Percentiles rank a stretch among this genome's conserved stretches.
Evolutionary conservation across 768 basidiomycete species (phyloP).

Genomic region (Flagelloscypha sp.): DNA sequence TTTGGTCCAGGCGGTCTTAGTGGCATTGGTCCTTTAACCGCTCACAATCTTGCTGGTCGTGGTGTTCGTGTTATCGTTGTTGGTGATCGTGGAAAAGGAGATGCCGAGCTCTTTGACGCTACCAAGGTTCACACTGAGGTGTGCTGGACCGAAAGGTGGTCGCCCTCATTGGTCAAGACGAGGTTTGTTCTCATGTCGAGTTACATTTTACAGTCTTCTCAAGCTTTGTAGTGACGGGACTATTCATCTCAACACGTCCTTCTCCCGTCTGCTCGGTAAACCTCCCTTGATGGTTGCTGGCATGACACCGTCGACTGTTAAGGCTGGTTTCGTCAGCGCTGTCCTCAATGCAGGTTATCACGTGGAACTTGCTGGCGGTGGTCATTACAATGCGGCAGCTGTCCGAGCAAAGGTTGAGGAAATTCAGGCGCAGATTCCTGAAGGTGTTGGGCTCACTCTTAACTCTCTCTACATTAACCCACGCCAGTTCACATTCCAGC

Average conservation of each 20-base stretch:
- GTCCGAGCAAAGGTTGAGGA: constrained; percentile 89
- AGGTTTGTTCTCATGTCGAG: constrained; percentile 43
- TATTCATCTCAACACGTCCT: constrained; percentile 89
- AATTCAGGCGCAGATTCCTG: constrained; percentile 76
- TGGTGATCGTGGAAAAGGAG: constrained; percentile 86
- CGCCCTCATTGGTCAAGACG: constrained; percentile 80
- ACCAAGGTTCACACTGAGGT: constrained; percentile 63
- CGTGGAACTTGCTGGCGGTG: constrained; percentile 94
- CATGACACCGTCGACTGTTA: constrained; percentile 97
- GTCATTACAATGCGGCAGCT: constrained; percentile 88
- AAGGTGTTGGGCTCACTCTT: constrained; percentile 87
- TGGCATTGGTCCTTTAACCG: constrained; percentile 88
- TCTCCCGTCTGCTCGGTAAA: constrained; percentile 93
- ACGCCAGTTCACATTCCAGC: constrained; percentile 93
- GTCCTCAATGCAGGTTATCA: constrained; percentile 92
- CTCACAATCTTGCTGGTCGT: constrained; percentile 85
- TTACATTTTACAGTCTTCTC: constrained; percentile 7
- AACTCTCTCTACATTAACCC: constrained; percentile 98
- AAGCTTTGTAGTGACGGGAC: constrained; percentile 67
- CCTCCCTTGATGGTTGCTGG: constrained; percentile 99
- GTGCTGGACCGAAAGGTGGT: constrained; percentile 88
- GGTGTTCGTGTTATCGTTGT: constrained; percentile 86
- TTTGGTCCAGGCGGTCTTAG: constrained; percentile 94
- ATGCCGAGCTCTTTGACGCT: constrained; percentile 75
- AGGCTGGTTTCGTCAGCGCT: constrained; percentile 90